phyloP scores from a whole-genome alignment of 163 green algal genomes.

The Chloromonas sp. region DNA sequence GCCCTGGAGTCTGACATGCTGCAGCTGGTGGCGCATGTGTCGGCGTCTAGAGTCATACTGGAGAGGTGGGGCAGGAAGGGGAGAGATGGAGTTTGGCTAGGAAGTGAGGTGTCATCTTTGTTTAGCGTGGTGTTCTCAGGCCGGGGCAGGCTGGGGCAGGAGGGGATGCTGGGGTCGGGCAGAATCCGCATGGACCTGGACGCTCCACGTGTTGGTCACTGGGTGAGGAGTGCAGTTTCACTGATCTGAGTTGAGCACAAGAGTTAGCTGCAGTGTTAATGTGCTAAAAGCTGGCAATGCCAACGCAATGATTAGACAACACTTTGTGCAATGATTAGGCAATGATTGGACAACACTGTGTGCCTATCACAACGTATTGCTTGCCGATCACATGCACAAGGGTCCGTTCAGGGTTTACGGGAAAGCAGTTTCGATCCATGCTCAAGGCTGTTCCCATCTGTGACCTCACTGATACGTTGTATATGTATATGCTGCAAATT shows the following conservation, averaged over 20 bases:
- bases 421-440: not conserved
- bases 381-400: not conserved
- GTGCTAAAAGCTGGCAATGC: too few species aligned
- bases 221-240: not conserved
- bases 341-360: not conserved
- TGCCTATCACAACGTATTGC: too few species aligned
- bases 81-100: too few species aligned
- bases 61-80: conserved; percentile 19
- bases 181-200: too few species aligned
- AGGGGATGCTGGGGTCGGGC: too few species aligned
- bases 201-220: not conserved
- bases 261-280: too few species aligned
- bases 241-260: too few species aligned
- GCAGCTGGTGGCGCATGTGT: conserved; percentile 55
- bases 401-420: not conserved
- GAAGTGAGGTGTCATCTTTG: too few species aligned
- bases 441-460: not conserved
- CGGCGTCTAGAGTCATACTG: conserved; percentile 58
- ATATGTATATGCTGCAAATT: not conserved
- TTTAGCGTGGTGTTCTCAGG: too few species aligned
- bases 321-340: too few species aligned
- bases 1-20: conserved; percentile 31
- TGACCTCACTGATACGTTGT: not conserved
- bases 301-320: too few species aligned
- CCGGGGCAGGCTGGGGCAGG: too few species aligned